Percentiles rank a stretch among this genome's conserved stretches.
These are phyloP conservation scores for Pseudogymnoascus sp. DNA, from an alignment of 2,329 filamentous ascomycete genomes.

Conservation along the genomic window DNA sequence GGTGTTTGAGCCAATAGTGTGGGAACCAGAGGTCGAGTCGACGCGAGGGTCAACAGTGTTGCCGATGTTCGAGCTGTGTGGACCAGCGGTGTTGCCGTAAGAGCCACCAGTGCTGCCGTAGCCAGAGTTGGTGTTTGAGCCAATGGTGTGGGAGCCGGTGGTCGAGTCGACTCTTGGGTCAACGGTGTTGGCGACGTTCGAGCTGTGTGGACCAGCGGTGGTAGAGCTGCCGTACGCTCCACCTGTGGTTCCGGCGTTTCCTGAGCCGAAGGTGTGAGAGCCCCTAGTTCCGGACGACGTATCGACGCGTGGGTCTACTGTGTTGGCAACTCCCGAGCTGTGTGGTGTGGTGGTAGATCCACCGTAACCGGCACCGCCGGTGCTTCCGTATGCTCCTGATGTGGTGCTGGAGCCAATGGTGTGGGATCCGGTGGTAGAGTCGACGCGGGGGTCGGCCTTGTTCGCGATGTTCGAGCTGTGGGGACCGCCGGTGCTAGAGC, in stretches of 20 bases:
- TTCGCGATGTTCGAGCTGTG: constrained; percentile 44
- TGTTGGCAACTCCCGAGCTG: constrained; percentile 33
- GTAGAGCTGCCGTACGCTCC: constrained; percentile 12
- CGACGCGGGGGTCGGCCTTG: constrained; percentile 45
- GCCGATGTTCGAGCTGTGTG: constrained; percentile 21
- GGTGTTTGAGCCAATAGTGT: constrained; percentile 14
- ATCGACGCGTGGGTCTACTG: constrained; percentile 43
- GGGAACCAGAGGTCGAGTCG: constrained; percentile 41
- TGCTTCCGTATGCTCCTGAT: not conserved
- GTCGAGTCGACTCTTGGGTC: constrained; percentile 32
- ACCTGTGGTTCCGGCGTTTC: not conserved
- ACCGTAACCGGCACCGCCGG: not conserved
- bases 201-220: constrained; percentile 31
- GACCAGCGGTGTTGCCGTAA: constrained; percentile 13
- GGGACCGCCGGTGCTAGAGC: constrained; percentile 36
- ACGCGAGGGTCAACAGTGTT: constrained; percentile 48
- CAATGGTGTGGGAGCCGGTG: constrained; percentile 9
- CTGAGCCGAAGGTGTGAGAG: constrained; percentile 22
- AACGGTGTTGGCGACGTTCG: constrained; percentile 33
- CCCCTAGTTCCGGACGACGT: constrained; percentile 35
- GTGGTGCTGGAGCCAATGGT: constrained; percentile 8
- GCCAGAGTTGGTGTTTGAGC: not conserved
- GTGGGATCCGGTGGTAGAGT: constrained; percentile 33
- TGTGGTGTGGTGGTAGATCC: constrained; percentile 18
- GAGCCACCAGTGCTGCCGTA: not conserved